phyloP scores from a whole-genome alignment of 2,329 filamentous ascomycete genomes.

The Sclerotiophoma versabilis region DNA sequence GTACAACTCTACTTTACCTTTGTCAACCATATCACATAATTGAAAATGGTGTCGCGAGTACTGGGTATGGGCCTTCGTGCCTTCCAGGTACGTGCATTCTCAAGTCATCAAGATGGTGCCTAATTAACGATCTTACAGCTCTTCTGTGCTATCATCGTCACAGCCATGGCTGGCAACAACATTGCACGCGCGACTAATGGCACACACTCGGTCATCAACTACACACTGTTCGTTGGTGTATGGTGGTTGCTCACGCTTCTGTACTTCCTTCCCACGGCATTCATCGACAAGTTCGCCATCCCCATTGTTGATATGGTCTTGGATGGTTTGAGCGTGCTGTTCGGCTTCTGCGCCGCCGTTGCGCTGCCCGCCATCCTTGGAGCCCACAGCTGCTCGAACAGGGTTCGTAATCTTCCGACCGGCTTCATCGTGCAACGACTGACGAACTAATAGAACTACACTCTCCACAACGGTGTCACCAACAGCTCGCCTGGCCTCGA shows the following conservation, averaged over 20 bases:
- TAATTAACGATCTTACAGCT: conserved; percentile 53
- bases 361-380: conserved; percentile 73
- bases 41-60: conserved; percentile 51
- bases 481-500: conserved; percentile 66
- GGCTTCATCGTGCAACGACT: background rate
- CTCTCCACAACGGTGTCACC: conserved; percentile 63
- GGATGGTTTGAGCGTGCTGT: conserved; percentile 67
- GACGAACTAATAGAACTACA: conserved; percentile 47
- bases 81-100: conserved; percentile 47
- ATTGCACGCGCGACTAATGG: conserved; percentile 61
- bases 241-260: conserved; percentile 71
- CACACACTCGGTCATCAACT: conserved; percentile 64
- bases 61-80: conserved; percentile 51
- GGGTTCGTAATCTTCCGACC: conserved; percentile 50
- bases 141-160: conserved; percentile 65
- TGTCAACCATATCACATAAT: conserved; percentile 14
- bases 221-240: conserved; percentile 73
- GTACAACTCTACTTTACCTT: conserved; percentile 9
- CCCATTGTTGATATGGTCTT: conserved; percentile 62
- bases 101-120: background rate
- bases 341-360: conserved; percentile 74
- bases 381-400: conserved; percentile 72
- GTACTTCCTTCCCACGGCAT: conserved; percentile 65
- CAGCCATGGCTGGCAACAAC: conserved; percentile 69
- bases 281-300: conserved; percentile 62